A percentile compares a stretch with the other conserved stretches of the same genome.
Conservation (phyloP, 2,329 filamentous ascomycete species). For the Alternaria brassicicola region DNA sequence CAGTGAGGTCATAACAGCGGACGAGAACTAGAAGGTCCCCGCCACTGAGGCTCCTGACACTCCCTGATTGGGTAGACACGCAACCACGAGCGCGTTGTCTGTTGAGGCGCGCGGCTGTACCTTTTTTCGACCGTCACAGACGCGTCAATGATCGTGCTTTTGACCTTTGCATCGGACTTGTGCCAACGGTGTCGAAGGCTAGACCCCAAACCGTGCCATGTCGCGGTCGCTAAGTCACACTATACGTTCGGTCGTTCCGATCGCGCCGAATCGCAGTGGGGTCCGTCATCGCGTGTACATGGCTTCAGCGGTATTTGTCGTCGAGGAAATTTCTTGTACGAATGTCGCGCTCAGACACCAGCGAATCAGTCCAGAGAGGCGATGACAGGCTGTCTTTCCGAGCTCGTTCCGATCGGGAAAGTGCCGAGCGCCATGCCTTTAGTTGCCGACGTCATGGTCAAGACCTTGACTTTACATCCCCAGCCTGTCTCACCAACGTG, state of each 20-base stretch:
- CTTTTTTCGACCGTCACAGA: conserved; percentile 14
- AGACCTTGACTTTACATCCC: not conserved
- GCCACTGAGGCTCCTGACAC: not conserved
- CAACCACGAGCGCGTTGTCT: conserved; percentile 4
- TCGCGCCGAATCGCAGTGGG: not conserved
- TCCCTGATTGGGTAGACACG: conserved; percentile 5
- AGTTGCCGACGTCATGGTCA: not conserved
- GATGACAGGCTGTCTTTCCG: conserved; percentile 4
- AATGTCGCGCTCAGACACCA: not conserved
- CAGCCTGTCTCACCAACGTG: not conserved
- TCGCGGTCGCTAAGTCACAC: not conserved
- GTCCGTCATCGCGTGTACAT: not conserved
- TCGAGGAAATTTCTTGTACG: not conserved
- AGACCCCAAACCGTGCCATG: not conserved
- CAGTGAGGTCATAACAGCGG: conserved; percentile 44
- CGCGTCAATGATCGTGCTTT: conserved; percentile 15
- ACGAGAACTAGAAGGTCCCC: conserved; percentile 17
- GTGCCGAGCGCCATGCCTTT: conserved; percentile 4
- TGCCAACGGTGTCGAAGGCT: not conserved
- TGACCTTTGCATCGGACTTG: conserved; percentile 8
- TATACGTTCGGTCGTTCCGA: conserved; percentile 5
- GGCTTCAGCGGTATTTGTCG: not conserved
- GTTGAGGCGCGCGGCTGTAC: conserved; percentile 6
- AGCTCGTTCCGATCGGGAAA: conserved; percentile 13
- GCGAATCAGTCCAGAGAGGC: not conserved